A percentile compares a stretch with the other conserved stretches of the same genome.
Evolutionary conservation across 768 basidiomycete species (phyloP).

Genomic region (Amanita molliuscula): DNA sequence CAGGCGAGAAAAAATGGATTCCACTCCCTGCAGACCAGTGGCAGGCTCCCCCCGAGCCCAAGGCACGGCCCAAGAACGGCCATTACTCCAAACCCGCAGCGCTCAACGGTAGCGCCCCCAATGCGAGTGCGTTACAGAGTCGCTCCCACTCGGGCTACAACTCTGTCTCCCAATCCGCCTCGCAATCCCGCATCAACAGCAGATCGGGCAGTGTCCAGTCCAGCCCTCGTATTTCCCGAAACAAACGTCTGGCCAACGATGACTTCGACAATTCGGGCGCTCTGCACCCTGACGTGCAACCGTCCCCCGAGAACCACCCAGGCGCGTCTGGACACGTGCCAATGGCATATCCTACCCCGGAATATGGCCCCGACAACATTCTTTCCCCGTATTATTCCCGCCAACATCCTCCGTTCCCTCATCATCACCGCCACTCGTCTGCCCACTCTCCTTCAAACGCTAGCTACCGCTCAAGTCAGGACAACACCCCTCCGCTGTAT

Average conservation of each 20-base stretch:
- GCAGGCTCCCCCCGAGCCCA: constrained; percentile 12
- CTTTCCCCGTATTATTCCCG: constrained; percentile 13
- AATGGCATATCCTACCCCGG: constrained; percentile 8
- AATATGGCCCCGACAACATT: constrained; percentile 5
- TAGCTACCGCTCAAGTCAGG: constrained; percentile 9
- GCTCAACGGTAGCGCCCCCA: not conserved
- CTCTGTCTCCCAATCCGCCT: constrained; percentile 18
- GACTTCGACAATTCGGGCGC: constrained; percentile 8
- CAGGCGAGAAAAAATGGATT: constrained; percentile 17
- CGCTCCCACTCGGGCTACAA: constrained; percentile 18
- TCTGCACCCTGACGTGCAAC: constrained; percentile 7
- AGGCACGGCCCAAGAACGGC: not conserved
- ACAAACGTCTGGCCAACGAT: constrained; percentile 31
- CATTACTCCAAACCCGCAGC: constrained; percentile 1
- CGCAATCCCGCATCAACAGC: constrained; percentile 36
- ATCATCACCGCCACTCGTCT: constrained; percentile 6
- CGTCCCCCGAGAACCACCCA: constrained; percentile 1
- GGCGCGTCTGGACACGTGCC: constrained; percentile 1
- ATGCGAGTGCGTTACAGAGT: constrained; percentile 8
- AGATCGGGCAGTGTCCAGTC: constrained; percentile 37
- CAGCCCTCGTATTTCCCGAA: constrained; percentile 34
- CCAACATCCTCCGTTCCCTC: constrained; percentile 5
- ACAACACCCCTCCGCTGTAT: constrained; percentile 6
- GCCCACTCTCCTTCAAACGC: constrained; percentile 7
- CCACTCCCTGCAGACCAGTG: constrained; percentile 15